A percentile compares a stretch with the other conserved stretches of the same genome.
Conservation (phyloP, 805 yeast species). For the Suhomyces prunicola region DNA sequence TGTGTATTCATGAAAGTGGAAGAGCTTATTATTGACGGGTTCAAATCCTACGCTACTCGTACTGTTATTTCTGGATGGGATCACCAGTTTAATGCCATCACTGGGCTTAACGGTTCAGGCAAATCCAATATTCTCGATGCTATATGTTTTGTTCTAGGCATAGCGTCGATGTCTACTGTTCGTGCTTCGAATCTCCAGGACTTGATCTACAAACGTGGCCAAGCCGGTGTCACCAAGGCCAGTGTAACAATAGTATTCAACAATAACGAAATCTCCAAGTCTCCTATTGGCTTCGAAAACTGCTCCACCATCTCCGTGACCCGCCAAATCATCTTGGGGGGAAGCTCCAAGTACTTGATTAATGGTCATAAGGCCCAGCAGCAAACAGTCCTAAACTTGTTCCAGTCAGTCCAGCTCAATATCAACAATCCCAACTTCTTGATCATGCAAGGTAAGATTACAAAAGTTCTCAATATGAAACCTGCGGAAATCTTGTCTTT, state of each 20-base stretch:
- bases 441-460: constrained; percentile 98
- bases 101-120: constrained; percentile 97
- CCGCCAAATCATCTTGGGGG: constrained; percentile 86
- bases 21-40: constrained; percentile 94
- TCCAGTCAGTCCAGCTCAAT: constrained; percentile 92
- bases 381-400: constrained; percentile 81
- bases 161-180: constrained; percentile 90
- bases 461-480: constrained; percentile 95
- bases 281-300: constrained; percentile 86
- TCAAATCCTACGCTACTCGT: constrained; percentile 95
- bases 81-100: constrained; percentile 92
- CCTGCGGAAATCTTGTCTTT: constrained; percentile 85
- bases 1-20: constrained; percentile 72
- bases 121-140: constrained; percentile 96
- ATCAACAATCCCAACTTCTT: constrained; percentile 96
- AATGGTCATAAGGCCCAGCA: constrained; percentile 97
- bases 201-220: constrained; percentile 93
- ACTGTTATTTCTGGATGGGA: constrained; percentile 97
- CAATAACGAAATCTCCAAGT: constrained; percentile 67
- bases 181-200: constrained; percentile 93
- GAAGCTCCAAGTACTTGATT: constrained; percentile 85
- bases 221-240: constrained; percentile 96
- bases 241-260: constrained; percentile 95
- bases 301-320: constrained; percentile 82
- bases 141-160: constrained; percentile 96